Evolutionary conservation across 805 yeast genomes (phyloP).

Genomic region (Teunomyces aglyptinius): DNA sequence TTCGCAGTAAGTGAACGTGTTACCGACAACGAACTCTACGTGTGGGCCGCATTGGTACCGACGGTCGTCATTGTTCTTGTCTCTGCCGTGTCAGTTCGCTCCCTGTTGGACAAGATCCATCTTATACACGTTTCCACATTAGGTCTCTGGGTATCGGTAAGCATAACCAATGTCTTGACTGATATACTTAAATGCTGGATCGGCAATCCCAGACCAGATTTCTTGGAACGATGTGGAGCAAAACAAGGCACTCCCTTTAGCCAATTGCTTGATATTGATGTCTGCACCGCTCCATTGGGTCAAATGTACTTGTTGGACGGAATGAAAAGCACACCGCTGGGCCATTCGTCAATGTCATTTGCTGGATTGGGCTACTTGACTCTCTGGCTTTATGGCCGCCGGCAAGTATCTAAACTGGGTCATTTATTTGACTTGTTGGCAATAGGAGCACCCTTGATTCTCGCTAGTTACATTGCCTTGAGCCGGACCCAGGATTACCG

Average conservation of each 20-base stretch:
- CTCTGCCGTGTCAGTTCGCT: conserved; percentile 8
- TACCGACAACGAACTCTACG: conserved; percentile 29
- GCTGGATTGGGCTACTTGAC: conserved; percentile 47
- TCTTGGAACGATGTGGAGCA: conserved; percentile 38
- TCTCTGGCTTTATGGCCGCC: conserved; percentile 49
- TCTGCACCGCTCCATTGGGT: conserved; percentile 27
- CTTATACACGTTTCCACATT: conserved; percentile 28
- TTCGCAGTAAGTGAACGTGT: conserved; percentile 33
- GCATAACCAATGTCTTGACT: conserved; percentile 30
- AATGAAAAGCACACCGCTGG: conserved; percentile 56
- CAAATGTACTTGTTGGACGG: conserved; percentile 43
- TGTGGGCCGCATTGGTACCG: conserved; percentile 27
- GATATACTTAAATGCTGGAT: conserved; percentile 40
- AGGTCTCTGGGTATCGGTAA: conserved; percentile 29
- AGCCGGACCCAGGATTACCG: conserved; percentile 27
- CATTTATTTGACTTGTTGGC: conserved; percentile 7
- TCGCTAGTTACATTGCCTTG: conserved; percentile 25
- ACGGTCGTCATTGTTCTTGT: conserved; percentile 17
- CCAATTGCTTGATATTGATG: conserved; percentile 18
- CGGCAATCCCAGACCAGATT: conserved; percentile 45
- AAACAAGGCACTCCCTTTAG: conserved; percentile 21
- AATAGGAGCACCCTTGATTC: conserved; percentile 16
- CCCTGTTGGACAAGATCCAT: conserved; percentile 18
- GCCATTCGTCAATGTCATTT: conserved; percentile 55
- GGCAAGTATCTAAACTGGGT: conserved; percentile 12